Conservation (phyloP, 208 protist species). For the Histomonas meleagridis region DNA sequence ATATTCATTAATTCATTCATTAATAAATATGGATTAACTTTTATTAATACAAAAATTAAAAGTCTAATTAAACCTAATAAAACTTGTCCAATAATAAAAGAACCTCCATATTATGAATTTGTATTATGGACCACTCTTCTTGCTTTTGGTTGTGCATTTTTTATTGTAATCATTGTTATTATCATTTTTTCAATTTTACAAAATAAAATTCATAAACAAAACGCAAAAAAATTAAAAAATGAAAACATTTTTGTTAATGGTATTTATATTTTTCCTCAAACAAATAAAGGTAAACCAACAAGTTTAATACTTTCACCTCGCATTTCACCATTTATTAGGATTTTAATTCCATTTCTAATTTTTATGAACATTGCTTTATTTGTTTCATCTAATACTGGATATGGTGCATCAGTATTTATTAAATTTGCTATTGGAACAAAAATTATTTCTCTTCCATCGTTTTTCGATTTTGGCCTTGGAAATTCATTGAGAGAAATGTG, state of each 20-base stretch:
- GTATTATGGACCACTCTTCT: neutral
- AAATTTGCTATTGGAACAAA: neutral
- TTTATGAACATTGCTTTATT: conserved; percentile 54
- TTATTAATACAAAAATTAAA: neutral
- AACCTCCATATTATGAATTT: neutral
- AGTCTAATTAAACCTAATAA: neutral
- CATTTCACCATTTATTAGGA: neutral
- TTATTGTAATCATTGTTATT: neutral
- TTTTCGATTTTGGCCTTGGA: conserved; percentile 66
- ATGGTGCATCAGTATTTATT: conserved; percentile 39
- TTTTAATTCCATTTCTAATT: neutral
- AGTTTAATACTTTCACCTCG: neutral
- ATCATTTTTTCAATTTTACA: too few relatives aligned
- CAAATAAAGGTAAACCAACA: too few relatives aligned
- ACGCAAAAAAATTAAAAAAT: too few relatives aligned
- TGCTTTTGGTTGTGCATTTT: neutral
- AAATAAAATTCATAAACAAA: too few relatives aligned
- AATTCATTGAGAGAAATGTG: conserved; percentile 69
- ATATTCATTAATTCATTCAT: neutral
- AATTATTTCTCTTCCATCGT: conserved; percentile 27
- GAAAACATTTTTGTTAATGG: too few relatives aligned
- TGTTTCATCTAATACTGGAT: conserved; percentile 52
- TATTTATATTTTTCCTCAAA: too few relatives aligned
- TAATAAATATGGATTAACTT: neutral
- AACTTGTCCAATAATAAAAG: neutral